Evolutionary conservation across 176 grass and related monocot species (phyloP).

Genomic region (Avena sativa): DNA sequence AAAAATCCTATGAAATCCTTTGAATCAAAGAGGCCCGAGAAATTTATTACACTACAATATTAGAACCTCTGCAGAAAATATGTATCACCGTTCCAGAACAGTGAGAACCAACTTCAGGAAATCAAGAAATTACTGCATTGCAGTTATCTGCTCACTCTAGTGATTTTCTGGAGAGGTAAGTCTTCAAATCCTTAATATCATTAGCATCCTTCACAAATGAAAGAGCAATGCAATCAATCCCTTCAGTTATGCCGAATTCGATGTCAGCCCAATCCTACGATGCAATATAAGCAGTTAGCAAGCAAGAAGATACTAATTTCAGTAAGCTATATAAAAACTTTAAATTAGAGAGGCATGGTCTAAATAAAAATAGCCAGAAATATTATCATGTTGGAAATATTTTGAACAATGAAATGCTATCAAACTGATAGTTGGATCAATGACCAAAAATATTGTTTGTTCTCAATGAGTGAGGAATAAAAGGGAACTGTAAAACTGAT

Average conservation of each 20-base stretch:
- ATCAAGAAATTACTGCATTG: slow-evolving; percentile 13
- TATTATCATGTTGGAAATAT: not conserved
- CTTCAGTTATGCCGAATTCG: slow-evolving; percentile 72
- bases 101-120: not conserved
- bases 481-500: slow-evolving; percentile 25
- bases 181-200: slow-evolving; percentile 69
- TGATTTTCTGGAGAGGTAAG: slow-evolving; percentile 68
- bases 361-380: slow-evolving; percentile 10
- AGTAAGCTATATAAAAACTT: not conserved
- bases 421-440: not conserved
- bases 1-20: not conserved
- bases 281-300: slow-evolving; percentile 28
- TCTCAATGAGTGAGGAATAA: slow-evolving; percentile 1
- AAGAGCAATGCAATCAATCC: slow-evolving; percentile 69
- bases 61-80: not conserved
- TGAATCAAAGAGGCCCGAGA: not conserved
- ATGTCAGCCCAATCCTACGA: slow-evolving; percentile 77
- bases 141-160: slow-evolving; percentile 57
- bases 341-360: not conserved
- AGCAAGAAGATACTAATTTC: slow-evolving; percentile 8
- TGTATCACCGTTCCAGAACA: not conserved
- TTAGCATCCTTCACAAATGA: slow-evolving; percentile 76
- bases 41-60: not conserved
- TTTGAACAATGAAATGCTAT: not conserved
- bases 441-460: slow-evolving; percentile 1